Base-by-base conservation (phyloP, 352 stramenopile species). In the Phytophthora sansomeana region DNA sequence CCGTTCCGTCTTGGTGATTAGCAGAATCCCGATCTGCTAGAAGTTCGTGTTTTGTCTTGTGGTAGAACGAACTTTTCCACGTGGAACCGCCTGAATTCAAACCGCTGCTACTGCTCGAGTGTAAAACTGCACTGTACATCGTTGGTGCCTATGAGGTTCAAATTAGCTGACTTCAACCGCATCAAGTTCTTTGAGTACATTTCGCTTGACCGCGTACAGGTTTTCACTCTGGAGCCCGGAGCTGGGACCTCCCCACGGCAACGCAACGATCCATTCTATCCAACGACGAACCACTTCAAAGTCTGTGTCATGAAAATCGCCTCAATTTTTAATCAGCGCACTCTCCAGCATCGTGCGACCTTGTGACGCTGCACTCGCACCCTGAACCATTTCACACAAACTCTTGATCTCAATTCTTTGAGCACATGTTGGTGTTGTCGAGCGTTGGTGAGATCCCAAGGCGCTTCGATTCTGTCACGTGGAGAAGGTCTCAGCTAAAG, bases 251-350 rank as follows among this genome's bases (percentile, higher is more conserved):
- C 69, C 63, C 83, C 80, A 90, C 1, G 83, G 83, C 0, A 92
- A 60, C 10, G 70, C 44, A 14, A 87, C 46, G 19, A 92, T 58
- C 81, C 83, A 92, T 36, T 86, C 79, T 33, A 90, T 46, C 83
- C 83, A 92, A 16, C 81, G 80, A 33, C 67, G 65, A 4, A 69
- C 49, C 4, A 67, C 55, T 4, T 51, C 42, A 38, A 80, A 90
- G 41, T 84, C 80, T 1, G 36, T 54, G 0, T 68, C 74, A 19
- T 57, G 56, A 65, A 57, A 2, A 88, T 28, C 1, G 28, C 17
- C 1, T 77, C 77, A 5, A 90, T 62, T 41, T 89, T 88, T n/a
- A 8, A 26, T 43, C 28, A 91, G 60, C 52, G 91, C 84, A n/a
- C 50, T 61, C n/a, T 77, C 47, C 6, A 92, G 52, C 19, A 83